Conservation (phyloP, 768 basidiomycete genomes). For the Pleurotus tuoliensis region DNA sequence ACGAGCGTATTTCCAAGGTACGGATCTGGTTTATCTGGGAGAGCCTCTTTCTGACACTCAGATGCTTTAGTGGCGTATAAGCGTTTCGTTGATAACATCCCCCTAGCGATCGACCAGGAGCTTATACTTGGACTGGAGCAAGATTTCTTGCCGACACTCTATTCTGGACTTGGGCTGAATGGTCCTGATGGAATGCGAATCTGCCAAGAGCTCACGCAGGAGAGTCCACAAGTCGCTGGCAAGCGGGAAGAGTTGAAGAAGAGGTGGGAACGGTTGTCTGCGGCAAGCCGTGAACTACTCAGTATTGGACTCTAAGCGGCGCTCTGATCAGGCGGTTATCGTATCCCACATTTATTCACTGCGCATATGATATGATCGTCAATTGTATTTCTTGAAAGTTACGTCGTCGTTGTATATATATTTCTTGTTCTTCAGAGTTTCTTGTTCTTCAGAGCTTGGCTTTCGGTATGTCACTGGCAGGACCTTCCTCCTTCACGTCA, state of each 20-base stretch:
- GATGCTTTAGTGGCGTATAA: slow-evolving; percentile 49
- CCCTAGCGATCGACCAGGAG: slow-evolving; percentile 52
- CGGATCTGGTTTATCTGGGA: slow-evolving; percentile 2
- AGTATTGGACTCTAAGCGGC: slow-evolving; percentile 13
- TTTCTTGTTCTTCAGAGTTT: background rate
- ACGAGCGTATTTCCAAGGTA: slow-evolving; percentile 74
- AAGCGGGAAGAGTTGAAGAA: slow-evolving; percentile 45
- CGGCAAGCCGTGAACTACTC: slow-evolving; percentile 39
- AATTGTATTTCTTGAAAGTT: background rate
- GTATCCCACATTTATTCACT: too few relatives aligned
- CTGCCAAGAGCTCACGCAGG: slow-evolving; percentile 50
- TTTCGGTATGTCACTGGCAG: background rate
- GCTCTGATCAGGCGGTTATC: background rate
- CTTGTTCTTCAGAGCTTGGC: background rate
- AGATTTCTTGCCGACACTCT: slow-evolving; percentile 41
- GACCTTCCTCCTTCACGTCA: slow-evolving; percentile 64
- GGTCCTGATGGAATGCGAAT: slow-evolving; percentile 40
- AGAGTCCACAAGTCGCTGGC: slow-evolving; percentile 39
- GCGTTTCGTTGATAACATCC: slow-evolving; percentile 53
- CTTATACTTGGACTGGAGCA: slow-evolving; percentile 50
- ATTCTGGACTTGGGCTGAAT: slow-evolving; percentile 47
- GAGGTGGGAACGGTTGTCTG: slow-evolving; percentile 46
- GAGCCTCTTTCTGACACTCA: background rate
- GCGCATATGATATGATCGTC: too few relatives aligned
- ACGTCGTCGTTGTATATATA: background rate